Base-by-base conservation (phyloP, 179 eudicot species). In the Beta corolliflora region DNA sequence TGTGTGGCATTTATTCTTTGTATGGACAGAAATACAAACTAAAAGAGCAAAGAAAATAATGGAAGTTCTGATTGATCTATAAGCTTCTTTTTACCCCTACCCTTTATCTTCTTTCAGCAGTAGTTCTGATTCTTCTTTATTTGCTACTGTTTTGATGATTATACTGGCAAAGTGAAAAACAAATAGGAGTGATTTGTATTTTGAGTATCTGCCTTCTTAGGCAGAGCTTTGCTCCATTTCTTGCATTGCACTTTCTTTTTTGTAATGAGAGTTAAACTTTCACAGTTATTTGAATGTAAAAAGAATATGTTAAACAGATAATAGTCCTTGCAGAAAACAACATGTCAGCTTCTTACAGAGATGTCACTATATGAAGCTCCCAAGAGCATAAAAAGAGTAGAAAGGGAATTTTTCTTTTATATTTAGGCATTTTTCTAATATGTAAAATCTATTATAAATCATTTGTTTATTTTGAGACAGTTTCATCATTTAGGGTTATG, bases 101-200 rank as follows among this genome's bases (percentile, higher is more conserved):
- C 31, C 53, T 79, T 65, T 78, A 70, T 72, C 68, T 61, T 63
- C 67, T 52, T 77, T 67, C 52, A 82, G 85, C 46, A 61, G 70
- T 60, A 73, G 60, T 70, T 81, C 80, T 77, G 80, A 74, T 77
- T 53, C 83, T 82, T 82, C 80, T 78, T 78, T 84, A 64, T 55
- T 75, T 77, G 85, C 5, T 25, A 81, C 81, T 80, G 77, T 76
- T 73, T 7, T 36, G 25, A 82, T 83, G 80, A 81, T 83, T 85
- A 69, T 70, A 76, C 82, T 83, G 82, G 52, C 76, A 81, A 84
- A 58, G 50, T 41, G 19, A 61, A 56, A 52, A 55, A 58, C 61
- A 74, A 67, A 79, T 76, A 44, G 61, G 50, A 44, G 81, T 76
- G 78, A 68, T 59, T 78, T 63, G 48, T 44, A 44, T 82, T 56